These are phyloP conservation scores for Emergomyces pasteurianus DNA, from an alignment of 2,329 filamentous ascomycete genomes.

Conservation along the genomic window DNA sequence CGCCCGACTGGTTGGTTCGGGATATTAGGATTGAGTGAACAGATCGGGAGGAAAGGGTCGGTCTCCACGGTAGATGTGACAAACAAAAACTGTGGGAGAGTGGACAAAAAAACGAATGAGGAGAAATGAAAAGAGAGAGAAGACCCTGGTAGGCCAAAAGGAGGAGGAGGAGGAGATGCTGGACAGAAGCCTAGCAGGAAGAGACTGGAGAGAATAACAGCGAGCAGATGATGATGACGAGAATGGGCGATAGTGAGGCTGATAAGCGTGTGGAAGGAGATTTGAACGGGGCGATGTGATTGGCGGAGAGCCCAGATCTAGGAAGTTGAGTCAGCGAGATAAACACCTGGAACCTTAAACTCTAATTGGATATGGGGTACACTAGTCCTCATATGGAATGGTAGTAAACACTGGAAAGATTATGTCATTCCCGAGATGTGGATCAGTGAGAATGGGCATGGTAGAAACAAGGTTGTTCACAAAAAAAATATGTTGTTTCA, in stretches of 20 bases:
- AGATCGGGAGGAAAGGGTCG: background rate
- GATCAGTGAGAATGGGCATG: too few relatives aligned
- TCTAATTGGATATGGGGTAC: background rate
- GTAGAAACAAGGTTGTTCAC: background rate
- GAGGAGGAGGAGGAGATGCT: background rate
- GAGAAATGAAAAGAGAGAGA: background rate
- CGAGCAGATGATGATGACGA: background rate
- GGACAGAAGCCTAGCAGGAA: background rate
- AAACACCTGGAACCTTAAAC: background rate
- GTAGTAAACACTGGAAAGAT: background rate
- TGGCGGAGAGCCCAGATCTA: background rate
- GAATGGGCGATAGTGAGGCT: background rate
- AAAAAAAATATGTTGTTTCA: too few relatives aligned
- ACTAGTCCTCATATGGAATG: background rate
- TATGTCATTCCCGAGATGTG: background rate
- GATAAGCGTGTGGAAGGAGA: background rate
- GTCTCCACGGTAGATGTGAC: too few relatives aligned
- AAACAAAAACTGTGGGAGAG: background rate
- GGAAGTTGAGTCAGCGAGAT: background rate
- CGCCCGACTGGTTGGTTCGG: background rate
- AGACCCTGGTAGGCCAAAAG: background rate
- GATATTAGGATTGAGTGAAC: background rate
- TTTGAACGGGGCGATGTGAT: background rate
- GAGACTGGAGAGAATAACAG: background rate
- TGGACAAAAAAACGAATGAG: background rate